Percentiles rank a stretch among this genome's conserved stretches.
Evolutionary conservation across 202 grass and related monocot genomes (phyloP).

Genomic region (Elaeis oleifera): DNA sequence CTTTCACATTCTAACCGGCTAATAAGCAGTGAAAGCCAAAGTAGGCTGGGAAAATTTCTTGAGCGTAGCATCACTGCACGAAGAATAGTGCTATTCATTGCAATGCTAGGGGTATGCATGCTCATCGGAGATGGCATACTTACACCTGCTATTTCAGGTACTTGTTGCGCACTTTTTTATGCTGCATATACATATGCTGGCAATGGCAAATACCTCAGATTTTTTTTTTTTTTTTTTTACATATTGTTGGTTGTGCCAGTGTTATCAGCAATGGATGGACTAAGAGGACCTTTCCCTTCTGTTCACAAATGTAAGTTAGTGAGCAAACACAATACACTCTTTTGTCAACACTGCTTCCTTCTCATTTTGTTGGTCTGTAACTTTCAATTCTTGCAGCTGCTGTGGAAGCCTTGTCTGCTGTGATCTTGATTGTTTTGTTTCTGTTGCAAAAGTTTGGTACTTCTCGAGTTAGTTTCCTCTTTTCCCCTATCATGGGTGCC

Average conservation of each 20-base stretch:
- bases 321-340: not conserved
- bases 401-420: slow-evolving; percentile 47
- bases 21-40: slow-evolving; percentile 13
- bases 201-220: not conserved
- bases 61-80: slow-evolving; percentile 44
- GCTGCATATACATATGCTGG: not conserved
- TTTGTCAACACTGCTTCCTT: not conserved
- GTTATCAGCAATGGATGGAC: slow-evolving; percentile 48
- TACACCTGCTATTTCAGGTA: slow-evolving; percentile 67
- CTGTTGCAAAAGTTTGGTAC: slow-evolving; percentile 58
- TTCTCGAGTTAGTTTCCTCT: slow-evolving; percentile 57
- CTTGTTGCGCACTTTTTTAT: not conserved
- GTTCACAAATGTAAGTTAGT: slow-evolving; percentile 33
- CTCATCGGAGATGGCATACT: slow-evolving; percentile 72
- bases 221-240: not conserved
- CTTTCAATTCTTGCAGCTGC: slow-evolving; percentile 30
- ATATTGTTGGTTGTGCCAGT: slow-evolving; percentile 21
- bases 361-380: too few species aligned
- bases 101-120: slow-evolving; percentile 60
- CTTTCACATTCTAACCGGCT: slow-evolving; percentile 6
- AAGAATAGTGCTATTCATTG: slow-evolving; percentile 53
- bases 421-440: slow-evolving; percentile 47
- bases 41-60: slow-evolving; percentile 43
- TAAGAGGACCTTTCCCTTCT: slow-evolving; percentile 48
- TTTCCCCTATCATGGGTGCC: slow-evolving; percentile 60